phyloP scores from a whole-genome alignment of 768 basidiomycete genomes.

The Plicaturopsis crispa region DNA sequence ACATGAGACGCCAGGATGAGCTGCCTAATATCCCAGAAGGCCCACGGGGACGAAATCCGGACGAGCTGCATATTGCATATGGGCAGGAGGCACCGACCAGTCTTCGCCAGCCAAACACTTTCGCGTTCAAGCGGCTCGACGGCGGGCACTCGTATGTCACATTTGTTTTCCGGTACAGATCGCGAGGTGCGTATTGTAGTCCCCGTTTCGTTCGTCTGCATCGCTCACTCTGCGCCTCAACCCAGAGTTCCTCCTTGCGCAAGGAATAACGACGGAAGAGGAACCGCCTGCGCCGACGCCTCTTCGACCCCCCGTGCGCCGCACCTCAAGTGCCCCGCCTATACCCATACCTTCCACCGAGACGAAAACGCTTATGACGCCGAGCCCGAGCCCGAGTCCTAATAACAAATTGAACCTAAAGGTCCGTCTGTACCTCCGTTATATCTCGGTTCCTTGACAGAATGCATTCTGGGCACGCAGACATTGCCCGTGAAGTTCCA shows the following conservation, averaged over 20 bases:
- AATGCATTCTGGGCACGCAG: no score
- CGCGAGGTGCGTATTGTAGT: slow-evolving; percentile 36
- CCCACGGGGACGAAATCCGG: slow-evolving; percentile 25
- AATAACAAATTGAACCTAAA: no score
- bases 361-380: slow-evolving; percentile 8
- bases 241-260: slow-evolving; percentile 41
- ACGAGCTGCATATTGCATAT: slow-evolving; percentile 42
- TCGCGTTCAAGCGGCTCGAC: no score
- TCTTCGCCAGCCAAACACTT: no score
- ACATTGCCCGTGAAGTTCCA: no score
- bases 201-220: not conserved
- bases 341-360: not conserved
- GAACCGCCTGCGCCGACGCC: slow-evolving; percentile 16
- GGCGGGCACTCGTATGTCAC: slow-evolving; percentile 45
- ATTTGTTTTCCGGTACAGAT: slow-evolving; percentile 61
- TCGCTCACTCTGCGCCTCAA: not conserved
- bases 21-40: slow-evolving; percentile 27
- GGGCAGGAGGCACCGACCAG: no score
- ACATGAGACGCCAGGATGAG: no score
- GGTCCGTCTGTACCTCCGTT: not conserved
- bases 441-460: no score
- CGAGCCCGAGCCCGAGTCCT: no score
- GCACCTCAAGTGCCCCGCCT: slow-evolving; percentile 34
- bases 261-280: slow-evolving; percentile 36
- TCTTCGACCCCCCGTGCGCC: slow-evolving; percentile 21